phyloP scores from a whole-genome alignment of 1,284 basidiomycete species.

The Earliella scabrosa region DNA sequence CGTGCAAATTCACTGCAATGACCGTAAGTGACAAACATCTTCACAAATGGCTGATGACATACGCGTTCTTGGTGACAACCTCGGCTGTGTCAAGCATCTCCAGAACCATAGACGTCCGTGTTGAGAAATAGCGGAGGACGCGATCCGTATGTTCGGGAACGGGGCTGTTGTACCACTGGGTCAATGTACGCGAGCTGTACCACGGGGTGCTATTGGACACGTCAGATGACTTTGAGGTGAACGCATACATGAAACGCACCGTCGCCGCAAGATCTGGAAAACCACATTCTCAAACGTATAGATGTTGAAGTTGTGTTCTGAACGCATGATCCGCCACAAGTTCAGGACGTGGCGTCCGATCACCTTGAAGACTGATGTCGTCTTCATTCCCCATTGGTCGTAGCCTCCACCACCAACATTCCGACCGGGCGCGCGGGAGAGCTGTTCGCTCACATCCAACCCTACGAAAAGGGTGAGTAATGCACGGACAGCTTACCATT shows the following conservation, averaged over 20 bases:
- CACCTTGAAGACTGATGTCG: constrained; percentile 85
- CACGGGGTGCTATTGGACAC: constrained; percentile 66
- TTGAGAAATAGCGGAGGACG: constrained; percentile 67
- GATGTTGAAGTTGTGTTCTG: constrained; percentile 78
- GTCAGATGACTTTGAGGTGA: neutral
- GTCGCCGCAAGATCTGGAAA: constrained; percentile 75
- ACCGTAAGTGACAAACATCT: neutral
- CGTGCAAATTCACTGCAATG: constrained; percentile 90
- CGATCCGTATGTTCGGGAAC: constrained; percentile 57
- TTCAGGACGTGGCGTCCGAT: constrained; percentile 92
- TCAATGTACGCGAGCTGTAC: constrained; percentile 72
- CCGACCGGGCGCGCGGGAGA: constrained; percentile 67
- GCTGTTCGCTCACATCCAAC: constrained; percentile 66
- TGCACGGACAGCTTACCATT: neutral
- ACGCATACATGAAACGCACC: constrained; percentile 47
- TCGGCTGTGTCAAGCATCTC: constrained; percentile 84
- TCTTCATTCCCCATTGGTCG: constrained; percentile 78
- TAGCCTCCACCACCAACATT: constrained; percentile 43
- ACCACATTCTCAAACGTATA: constrained; percentile 93
- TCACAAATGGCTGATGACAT: constrained; percentile 37
- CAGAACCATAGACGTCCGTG: constrained; percentile 69
- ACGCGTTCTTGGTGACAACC: constrained; percentile 89
- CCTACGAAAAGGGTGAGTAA: constrained; percentile 45
- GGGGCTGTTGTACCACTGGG: constrained; percentile 72
- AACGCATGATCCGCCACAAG: constrained; percentile 90